phyloP scores from a whole-genome alignment of 352 stramenopile genomes.

The Globisporangium takayamanum region DNA sequence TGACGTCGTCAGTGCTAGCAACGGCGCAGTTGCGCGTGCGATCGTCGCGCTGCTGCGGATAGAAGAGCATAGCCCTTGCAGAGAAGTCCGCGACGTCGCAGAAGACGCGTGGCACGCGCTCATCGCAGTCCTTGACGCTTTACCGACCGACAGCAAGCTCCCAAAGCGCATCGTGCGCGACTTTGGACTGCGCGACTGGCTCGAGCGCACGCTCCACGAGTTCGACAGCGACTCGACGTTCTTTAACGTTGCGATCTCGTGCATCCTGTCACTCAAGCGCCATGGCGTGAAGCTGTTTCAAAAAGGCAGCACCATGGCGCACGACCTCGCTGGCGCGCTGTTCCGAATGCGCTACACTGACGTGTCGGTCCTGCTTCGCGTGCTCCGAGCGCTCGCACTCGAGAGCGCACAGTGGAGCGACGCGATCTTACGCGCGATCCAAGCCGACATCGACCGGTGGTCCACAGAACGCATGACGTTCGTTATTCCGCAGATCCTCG shows the following conservation, averaged over 20 bases:
- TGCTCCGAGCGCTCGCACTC: background rate
- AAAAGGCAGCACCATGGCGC: background rate
- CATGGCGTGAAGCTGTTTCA: background rate
- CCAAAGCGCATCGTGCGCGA: background rate
- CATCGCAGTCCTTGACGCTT: background rate
- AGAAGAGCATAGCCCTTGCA: background rate
- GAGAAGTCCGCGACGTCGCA: background rate
- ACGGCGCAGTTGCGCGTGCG: background rate
- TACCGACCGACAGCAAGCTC: background rate
- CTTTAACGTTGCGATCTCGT: background rate
- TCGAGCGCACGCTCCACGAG: background rate
- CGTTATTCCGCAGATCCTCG: background rate
- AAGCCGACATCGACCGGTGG: too few relatives aligned
- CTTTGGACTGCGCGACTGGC: background rate
- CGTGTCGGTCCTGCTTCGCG: background rate
- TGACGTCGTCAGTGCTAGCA: background rate
- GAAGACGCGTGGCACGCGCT: background rate
- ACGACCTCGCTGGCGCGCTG: background rate
- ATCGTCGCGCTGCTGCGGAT: background rate
- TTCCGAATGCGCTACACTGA: background rate
- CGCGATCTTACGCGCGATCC: background rate
- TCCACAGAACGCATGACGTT: too few relatives aligned
- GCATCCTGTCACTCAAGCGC: background rate
- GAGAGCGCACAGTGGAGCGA: background rate
- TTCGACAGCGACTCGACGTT: background rate